Percentiles rank a stretch among this genome's conserved stretches.
These are phyloP conservation scores for Endocarpon pusillum DNA, from an alignment of 495 filamentous ascomycete genomes.

Conservation along the genomic window DNA sequence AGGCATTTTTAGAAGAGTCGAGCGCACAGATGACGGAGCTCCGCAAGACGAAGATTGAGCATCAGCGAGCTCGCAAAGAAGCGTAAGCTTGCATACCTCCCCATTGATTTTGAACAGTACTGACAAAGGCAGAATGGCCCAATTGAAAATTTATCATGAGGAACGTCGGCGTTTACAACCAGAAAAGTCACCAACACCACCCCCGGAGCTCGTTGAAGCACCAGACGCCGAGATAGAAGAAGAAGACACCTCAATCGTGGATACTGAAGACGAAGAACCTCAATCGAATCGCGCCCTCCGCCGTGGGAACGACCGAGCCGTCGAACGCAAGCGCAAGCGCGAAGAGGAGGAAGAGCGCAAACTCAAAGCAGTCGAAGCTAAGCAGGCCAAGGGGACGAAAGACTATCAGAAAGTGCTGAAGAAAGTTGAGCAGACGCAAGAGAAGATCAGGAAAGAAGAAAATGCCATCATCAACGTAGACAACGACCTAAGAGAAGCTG, in stretches of 20 bases:
- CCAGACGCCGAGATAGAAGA: conserved; percentile 55
- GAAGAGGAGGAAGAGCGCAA: conserved; percentile 74
- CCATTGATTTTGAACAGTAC: conserved; percentile 7
- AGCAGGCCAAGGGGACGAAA: conserved; percentile 73
- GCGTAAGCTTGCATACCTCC: conserved; percentile 41
- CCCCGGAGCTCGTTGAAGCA: conserved; percentile 38
- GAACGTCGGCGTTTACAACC: conserved; percentile 75
- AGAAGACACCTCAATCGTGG: conserved; percentile 29
- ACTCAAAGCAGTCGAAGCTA: conserved; percentile 59
- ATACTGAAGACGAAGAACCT: conserved; percentile 45
- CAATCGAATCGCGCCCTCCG: conserved; percentile 53
- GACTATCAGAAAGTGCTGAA: conserved; percentile 73
- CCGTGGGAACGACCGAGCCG: conserved; percentile 57
- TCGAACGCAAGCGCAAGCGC: conserved; percentile 57
- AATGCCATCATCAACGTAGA: conserved; percentile 69
- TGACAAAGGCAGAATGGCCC: conserved; percentile 48
- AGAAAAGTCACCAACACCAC: conserved; percentile 48
- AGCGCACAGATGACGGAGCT: conserved; percentile 81
- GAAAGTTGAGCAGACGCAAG: conserved; percentile 73
- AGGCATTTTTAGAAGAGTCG: conserved; percentile 79
- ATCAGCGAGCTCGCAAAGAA: conserved; percentile 65
- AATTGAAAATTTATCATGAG: conserved; percentile 66
- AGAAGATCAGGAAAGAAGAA: conserved; percentile 60
- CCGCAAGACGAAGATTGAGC: conserved; percentile 88
- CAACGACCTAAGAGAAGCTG: conserved; percentile 81